These are phyloP conservation scores for Monoraphidium neglectum DNA, from an alignment of 139 green algal genomes.

Conservation along the genomic window DNA sequence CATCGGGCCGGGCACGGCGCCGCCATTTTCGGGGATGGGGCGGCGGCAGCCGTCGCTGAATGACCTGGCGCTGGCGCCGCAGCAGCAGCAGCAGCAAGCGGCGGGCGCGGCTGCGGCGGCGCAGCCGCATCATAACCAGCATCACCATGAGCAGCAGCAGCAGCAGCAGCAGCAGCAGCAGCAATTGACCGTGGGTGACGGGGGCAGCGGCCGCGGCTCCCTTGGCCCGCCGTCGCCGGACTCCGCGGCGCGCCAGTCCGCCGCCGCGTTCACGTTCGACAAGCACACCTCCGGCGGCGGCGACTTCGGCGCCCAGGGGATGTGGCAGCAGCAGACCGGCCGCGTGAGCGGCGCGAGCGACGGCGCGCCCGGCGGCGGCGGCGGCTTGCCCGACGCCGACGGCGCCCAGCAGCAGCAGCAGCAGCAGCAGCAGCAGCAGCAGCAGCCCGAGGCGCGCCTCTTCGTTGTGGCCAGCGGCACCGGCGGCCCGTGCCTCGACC, in stretches of 20 bases:
- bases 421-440: constrained; percentile 11
- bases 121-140: constrained; percentile 28
- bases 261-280: background rate
- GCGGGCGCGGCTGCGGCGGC: background rate
- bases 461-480: constrained; percentile 85
- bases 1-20: constrained; percentile 35
- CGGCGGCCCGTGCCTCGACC: constrained; percentile 94
- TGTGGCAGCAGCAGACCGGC: constrained; percentile 18
- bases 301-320: background rate
- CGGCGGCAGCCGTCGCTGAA: constrained; percentile 28
- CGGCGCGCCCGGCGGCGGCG: constrained; percentile 39
- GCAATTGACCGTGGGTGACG: background rate
- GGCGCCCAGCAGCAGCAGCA: constrained; percentile 13
- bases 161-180: constrained; percentile 33
- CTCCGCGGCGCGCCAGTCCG: background rate
- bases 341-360: background rate
- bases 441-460: constrained; percentile 55
- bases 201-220: constrained; percentile 1
- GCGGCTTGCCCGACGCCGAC: constrained; percentile 41
- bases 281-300: background rate
- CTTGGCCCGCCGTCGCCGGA: background rate
- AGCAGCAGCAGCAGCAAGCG: constrained; percentile 15
- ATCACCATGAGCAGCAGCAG: constrained; percentile 10
- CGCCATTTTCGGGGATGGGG: constrained; percentile 49
- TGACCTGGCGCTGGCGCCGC: constrained; percentile 29